Evolutionary conservation across 345 rosid species (phyloP), one percentile per base, ranked within the genome.

Genomic region (Kandelia obovata): DNA sequence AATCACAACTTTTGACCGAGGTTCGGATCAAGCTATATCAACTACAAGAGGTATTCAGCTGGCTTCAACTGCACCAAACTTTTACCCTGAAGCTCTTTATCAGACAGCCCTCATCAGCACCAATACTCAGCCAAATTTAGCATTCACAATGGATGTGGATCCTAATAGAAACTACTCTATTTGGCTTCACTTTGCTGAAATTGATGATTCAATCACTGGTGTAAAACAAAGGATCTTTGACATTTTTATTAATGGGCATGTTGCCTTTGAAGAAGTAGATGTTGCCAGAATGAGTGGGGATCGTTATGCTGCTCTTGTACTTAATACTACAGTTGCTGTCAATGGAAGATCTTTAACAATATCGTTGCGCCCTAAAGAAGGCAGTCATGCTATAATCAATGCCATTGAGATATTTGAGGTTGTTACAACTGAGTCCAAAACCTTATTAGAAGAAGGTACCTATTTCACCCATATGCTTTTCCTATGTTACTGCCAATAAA

Each of bases 131-230:
- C 90, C 92, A 4, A 91, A 96, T 70, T 78, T 90, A 65, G 73
- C 79, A 23, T 90, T 87, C 57, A 87, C 88, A 5, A 70, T 89
- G 78, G 97, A 90, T 77, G 96, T 96, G 71, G 97, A 96, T 73
- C 97, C 99, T 37, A 92, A 90, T 61, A 86, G 79, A 75, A 90
- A 92, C 61, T 96, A 96, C 72, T 96, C 98, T 0, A 68, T 96
- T 53, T 96, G 99, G 99, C 64, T 92, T 35, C 99, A 96, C 69
- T 96, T 96, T 72, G 90, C 98, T 0, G 99, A 92, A 91, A 96
- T 92, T 73, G 99, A 92, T 79, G 51, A 77, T 75, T 35, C 87
- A 4, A 62, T 96, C 58, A 87, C 85, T 27, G 84, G 64, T 58
- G 86, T 63, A 17, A 96, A 96, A 19, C 57, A 89, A 73, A 82